A percentile compares a stretch with the other conserved stretches of the same genome.
Evolutionary conservation across 2,329 filamentous ascomycete species (phyloP).

Genomic region (Xylaria sp.): DNA sequence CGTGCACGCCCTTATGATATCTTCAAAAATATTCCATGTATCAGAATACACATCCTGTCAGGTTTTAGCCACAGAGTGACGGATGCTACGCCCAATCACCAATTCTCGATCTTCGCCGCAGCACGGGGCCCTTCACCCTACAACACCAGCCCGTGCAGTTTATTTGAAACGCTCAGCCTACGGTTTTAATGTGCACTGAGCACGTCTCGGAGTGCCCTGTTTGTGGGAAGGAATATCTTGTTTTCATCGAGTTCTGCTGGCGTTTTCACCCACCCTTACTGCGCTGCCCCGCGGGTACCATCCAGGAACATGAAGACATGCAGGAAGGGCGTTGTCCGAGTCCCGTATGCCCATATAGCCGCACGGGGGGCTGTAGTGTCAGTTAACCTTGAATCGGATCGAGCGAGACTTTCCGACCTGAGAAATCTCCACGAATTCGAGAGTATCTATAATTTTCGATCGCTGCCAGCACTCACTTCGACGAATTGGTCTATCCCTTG

Average conservation of each 20-base stretch:
- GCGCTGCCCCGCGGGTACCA: constrained; percentile 59
- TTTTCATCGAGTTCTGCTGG: constrained; percentile 68
- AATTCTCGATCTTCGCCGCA: constrained; percentile 41
- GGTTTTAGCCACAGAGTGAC: constrained; percentile 44
- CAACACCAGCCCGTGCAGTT: constrained; percentile 37
- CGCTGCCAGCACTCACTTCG: constrained; percentile 68
- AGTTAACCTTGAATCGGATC: constrained; percentile 56
- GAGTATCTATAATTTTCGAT: constrained; percentile 62
- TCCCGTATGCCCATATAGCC: constrained; percentile 68
- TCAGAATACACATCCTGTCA: constrained; percentile 41
- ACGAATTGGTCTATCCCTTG: constrained; percentile 89
- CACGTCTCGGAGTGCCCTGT: constrained; percentile 67
- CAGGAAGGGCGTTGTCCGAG: constrained; percentile 67
- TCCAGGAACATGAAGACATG: constrained; percentile 58
- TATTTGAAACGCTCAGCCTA: constrained; percentile 33
- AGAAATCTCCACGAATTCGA: not conserved
- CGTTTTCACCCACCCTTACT: constrained; percentile 61
- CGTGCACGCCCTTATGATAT: constrained; percentile 39
- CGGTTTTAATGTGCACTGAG: constrained; percentile 69
- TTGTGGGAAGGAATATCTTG: constrained; percentile 68
- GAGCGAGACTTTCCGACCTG: constrained; percentile 1
- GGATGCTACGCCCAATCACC: constrained; percentile 44
- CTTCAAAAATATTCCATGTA: constrained; percentile 38
- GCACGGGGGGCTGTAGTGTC: constrained; percentile 65
- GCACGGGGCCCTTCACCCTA: constrained; percentile 42